Conservation (phyloP, 179 eudicot genomes). For the Carnegiea gigantea region DNA sequence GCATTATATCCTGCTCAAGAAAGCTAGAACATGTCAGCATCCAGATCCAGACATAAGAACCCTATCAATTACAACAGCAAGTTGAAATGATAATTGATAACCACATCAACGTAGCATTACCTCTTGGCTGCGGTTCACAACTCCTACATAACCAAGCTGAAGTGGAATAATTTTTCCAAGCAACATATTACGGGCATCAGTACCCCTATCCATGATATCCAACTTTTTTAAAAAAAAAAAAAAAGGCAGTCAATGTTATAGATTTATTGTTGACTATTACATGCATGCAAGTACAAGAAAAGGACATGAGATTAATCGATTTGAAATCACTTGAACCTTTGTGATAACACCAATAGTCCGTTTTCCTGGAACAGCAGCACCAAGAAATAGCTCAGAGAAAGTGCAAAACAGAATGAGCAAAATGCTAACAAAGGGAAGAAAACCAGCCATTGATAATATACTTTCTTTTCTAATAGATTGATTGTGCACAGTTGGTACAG, state of each 20-base stretch:
- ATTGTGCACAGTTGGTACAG: background rate
- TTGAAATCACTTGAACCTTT: conserved; percentile 49
- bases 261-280: conserved; percentile 4
- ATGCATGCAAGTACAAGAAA: conserved; percentile 9
- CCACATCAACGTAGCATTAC: conserved; percentile 35
- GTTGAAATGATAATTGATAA: background rate
- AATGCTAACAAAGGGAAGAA: background rate
- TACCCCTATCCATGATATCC: conserved; percentile 99
- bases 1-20: conserved; percentile 66
- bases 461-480: background rate
- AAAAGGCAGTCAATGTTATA: conserved; percentile 15
- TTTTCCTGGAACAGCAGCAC: conserved; percentile 55
- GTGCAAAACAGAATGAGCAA: background rate
- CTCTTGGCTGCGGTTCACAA: conserved; percentile 98
- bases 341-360: conserved; percentile 99
- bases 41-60: conserved; percentile 14
- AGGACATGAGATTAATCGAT: background rate
- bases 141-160: conserved; percentile 94
- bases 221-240: conserved; percentile 47
- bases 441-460: background rate
- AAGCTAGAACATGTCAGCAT: conserved; percentile 13
- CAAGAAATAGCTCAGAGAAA: conserved; percentile 19
- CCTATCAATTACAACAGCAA: background rate
- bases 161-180: conserved; percentile 97
- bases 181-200: conserved; percentile 92